phyloP scores from a whole-genome alignment of 331 rosid species.

The Malus hybrid region DNA sequence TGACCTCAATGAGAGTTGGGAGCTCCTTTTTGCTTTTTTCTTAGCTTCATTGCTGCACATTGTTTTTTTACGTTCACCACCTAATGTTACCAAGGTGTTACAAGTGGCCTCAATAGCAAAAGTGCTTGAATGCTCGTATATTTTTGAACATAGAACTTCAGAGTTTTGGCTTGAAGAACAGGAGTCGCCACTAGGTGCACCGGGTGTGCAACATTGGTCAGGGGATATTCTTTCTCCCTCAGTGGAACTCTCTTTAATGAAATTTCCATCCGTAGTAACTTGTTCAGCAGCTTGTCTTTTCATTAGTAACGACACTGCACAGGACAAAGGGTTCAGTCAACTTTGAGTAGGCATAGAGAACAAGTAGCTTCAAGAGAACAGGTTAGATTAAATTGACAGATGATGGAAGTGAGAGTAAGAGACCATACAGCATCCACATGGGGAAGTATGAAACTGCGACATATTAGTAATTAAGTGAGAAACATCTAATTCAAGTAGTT shows the following conservation, averaged over 20 bases:
- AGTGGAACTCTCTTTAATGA: conserved; percentile 18
- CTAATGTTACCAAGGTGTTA: conserved; percentile 7
- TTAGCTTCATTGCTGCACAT: conserved; percentile 23
- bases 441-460: background rate
- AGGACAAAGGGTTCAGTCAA: conserved; percentile 14
- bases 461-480: background rate
- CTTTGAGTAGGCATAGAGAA: background rate
- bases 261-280: conserved; percentile 20
- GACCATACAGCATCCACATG: background rate
- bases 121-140: conserved; percentile 9
- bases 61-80: conserved; percentile 21
- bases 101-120: conserved; percentile 23
- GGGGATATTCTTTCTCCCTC: conserved; percentile 29
- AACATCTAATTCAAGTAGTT: background rate
- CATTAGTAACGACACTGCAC: conserved; percentile 69
- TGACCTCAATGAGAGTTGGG: conserved; percentile 75
- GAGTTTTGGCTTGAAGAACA: conserved; percentile 35
- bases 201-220: conserved; percentile 16
- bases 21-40: conserved; percentile 61
- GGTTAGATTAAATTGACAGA: background rate
- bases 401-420: background rate
- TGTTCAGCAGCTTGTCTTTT: conserved; percentile 57
- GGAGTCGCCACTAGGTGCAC: conserved; percentile 10
- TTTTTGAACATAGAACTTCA: conserved; percentile 22
- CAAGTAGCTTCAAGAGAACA: background rate